These are phyloP conservation scores for Neoscytalidium dimidiatum DNA, from an alignment of 2,329 filamentous ascomycete species.

Conservation along the genomic window DNA sequence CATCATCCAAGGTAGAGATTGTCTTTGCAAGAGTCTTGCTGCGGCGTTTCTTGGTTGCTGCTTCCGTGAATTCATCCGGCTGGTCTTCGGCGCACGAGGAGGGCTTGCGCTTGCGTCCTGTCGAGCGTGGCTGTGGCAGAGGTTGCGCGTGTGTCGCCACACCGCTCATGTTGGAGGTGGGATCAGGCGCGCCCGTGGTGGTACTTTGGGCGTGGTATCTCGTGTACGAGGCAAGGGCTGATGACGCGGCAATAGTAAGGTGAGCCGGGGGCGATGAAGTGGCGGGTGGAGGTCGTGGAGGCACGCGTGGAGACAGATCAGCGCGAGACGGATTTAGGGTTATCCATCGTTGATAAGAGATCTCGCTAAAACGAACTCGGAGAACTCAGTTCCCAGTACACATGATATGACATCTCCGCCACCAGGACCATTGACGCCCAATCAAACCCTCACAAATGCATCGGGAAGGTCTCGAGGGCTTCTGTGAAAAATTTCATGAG, in stretches of 20 bases:
- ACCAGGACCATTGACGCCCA: too few species aligned
- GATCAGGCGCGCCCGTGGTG: neutral
- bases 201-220: constrained; percentile 1
- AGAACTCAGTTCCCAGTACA: too few species aligned
- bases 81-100: constrained; percentile 2
- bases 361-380: too few species aligned
- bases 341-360: constrained; percentile 14
- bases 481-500: too few species aligned
- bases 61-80: neutral
- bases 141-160: constrained; percentile 1
- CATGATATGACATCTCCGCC: too few species aligned
- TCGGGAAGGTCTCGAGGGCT: too few species aligned
- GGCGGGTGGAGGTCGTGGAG: constrained; percentile 14
- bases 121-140: constrained; percentile 7
- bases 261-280: constrained; percentile 11
- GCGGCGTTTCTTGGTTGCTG: neutral
- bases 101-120: constrained; percentile 11
- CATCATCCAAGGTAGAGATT: neutral
- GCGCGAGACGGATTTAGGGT: constrained; percentile 8
- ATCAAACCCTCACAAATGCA: too few species aligned
- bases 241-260: constrained; percentile 11
- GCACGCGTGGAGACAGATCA: neutral
- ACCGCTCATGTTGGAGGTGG: constrained; percentile 10
- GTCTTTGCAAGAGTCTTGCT: neutral
- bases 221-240: neutral